Percentiles rank a stretch among this genome's conserved stretches.
phyloP scores from a whole-genome alignment of 495 filamentous ascomycete genomes.

The Lentithecium fluviatile region DNA sequence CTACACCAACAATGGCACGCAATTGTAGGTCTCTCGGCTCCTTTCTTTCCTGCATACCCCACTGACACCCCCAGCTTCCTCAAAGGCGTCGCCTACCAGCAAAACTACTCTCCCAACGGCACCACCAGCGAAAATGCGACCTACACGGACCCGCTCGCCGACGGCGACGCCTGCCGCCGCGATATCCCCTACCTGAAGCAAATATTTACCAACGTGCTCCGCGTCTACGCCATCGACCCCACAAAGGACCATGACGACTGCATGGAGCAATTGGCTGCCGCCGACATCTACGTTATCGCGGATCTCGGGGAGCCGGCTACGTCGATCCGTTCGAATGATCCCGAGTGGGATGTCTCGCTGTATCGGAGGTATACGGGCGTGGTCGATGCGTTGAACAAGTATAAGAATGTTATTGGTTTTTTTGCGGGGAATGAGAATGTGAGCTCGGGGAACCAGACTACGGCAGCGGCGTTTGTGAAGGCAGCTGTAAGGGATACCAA shows the following conservation, averaged over 20 bases:
- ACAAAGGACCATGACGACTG: slow-evolving; percentile 71
- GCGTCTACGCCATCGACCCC: slow-evolving; percentile 89
- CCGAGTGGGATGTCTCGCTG: slow-evolving; percentile 71
- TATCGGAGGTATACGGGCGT: slow-evolving; percentile 81
- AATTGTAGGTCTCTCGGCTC: slow-evolving; percentile 62
- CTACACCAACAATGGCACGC: slow-evolving; percentile 65
- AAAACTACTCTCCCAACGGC: slow-evolving; percentile 51
- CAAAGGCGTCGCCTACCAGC: slow-evolving; percentile 85
- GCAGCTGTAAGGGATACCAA: slow-evolving; percentile 94
- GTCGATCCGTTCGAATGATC: slow-evolving; percentile 79
- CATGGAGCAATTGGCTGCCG: slow-evolving; percentile 79
- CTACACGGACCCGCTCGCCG: slow-evolving; percentile 70
- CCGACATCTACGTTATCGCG: slow-evolving; percentile 91
- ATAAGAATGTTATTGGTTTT: slow-evolving; percentile 89
- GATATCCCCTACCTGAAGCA: slow-evolving; percentile 77
- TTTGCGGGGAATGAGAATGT: slow-evolving; percentile 97
- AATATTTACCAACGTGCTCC: slow-evolving; percentile 83
- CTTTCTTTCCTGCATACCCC: neutral
- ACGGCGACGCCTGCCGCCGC: slow-evolving; percentile 65
- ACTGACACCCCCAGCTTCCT: slow-evolving; percentile 53
- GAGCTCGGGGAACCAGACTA: slow-evolving; percentile 76
- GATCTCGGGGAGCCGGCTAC: slow-evolving; percentile 75
- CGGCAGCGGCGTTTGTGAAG: slow-evolving; percentile 87
- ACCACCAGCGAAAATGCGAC: slow-evolving; percentile 37
- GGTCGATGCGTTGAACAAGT: slow-evolving; percentile 72